Conservation (phyloP, 768 basidiomycete species). For the Tylopilus sp. region DNA sequence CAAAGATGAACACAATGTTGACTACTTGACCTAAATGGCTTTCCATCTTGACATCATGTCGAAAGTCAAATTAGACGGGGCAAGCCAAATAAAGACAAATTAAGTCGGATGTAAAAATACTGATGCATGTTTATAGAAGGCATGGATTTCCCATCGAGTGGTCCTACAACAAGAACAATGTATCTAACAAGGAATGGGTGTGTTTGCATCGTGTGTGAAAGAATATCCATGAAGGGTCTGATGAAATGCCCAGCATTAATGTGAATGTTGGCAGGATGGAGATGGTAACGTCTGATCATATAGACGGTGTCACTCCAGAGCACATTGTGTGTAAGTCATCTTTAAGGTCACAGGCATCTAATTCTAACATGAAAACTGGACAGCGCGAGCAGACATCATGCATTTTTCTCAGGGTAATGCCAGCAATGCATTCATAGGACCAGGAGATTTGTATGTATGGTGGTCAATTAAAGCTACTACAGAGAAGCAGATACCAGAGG, state of each 20-base stretch:
- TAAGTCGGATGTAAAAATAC: too few relatives aligned
- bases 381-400: background rate
- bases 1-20: too few relatives aligned
- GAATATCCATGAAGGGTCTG: background rate
- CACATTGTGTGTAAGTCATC: constrained; percentile 1
- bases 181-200: background rate
- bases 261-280: background rate
- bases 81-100: too few relatives aligned
- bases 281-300: background rate
- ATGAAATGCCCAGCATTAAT: background rate
- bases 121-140: background rate
- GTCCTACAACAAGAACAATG: background rate
- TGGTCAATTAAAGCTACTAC: background rate
- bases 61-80: too few relatives aligned
- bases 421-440: background rate
- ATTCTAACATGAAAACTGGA: background rate
- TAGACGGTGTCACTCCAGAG: background rate
- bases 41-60: too few relatives aligned
- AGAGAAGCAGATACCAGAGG: background rate
- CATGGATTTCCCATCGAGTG: background rate
- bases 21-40: too few relatives aligned
- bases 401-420: background rate
- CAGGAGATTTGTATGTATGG: background rate
- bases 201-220: background rate
- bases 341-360: background rate